Evolutionary conservation across 2,329 filamentous ascomycete genomes (phyloP), one percentile per base, ranked within the genome.

Genomic region (Lecanoromycetidae sp.): DNA sequence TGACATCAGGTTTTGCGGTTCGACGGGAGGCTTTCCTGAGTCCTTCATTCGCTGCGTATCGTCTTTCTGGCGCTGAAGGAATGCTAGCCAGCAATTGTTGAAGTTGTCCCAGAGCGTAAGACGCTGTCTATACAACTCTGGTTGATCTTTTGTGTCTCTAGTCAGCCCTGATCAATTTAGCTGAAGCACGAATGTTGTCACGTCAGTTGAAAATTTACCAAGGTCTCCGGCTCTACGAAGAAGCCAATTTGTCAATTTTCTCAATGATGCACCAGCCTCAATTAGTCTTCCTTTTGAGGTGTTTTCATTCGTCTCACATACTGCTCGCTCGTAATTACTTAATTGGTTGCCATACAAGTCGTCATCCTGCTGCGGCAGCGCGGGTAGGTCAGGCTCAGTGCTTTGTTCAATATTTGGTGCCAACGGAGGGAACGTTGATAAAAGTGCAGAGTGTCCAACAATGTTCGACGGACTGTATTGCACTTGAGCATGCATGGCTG

Each of bases 101-200:
- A 96, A 94, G 56, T 95, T 84, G 57, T 84, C 80, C 91, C 91
- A 98, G 5, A 96, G 69, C 59, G 82, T 81, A 55, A 94, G 75
- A 46, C 87, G 80, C 56, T 91, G 82, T 47, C 74, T 68, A 59
- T 91, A 80, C 47, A 86, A 74, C 8, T 19, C 12, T 39, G 19
- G 20, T 53, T 34, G n/a, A n/a, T n/a, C n/a, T n/a, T n/a, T n/a
- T n/a, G n/a, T n/a, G 17, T 53, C 51, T 37, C 34, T 34, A 9
- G 39, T 27, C 20, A 53, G 51, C 29, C 49, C 51, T 53, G 33
- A n/a, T 7, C 17, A 15, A 26, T 33, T 55, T 26, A 52, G 38
- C 34, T 25, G 23, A 27, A 20, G 49, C 46, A 44, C 41, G 56
- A 60, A 53, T 57, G 55, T 57, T 53, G 49, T 52, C 56, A 23